These are phyloP conservation scores for Monilinia vaccinii-corymbosi DNA, from an alignment of 2,329 filamentous ascomycete species.

Conservation along the genomic window DNA sequence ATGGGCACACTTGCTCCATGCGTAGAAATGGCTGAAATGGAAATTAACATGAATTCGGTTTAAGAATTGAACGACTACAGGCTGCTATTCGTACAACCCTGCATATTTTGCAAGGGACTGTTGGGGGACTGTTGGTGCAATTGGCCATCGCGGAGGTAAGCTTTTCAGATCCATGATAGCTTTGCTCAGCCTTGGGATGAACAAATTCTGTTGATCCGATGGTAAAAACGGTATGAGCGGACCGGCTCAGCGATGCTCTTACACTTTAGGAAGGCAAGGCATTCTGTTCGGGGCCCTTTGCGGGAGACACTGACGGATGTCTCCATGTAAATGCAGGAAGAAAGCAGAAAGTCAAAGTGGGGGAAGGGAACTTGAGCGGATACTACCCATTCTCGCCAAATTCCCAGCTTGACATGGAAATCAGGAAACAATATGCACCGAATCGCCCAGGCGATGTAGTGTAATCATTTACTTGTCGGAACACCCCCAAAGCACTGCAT, in stretches of 20 bases:
- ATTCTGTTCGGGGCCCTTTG: background rate
- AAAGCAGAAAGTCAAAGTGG: background rate
- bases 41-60: conserved; percentile 6
- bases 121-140: conserved; percentile 5
- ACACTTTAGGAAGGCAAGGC: conserved; percentile 3
- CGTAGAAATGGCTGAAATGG: conserved; percentile 23
- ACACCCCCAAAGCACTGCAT: background rate
- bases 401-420: background rate
- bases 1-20: conserved; percentile 12
- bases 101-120: conserved; percentile 5
- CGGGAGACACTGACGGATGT: background rate
- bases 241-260: conserved; percentile 20
- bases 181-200: background rate
- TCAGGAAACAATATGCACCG: background rate
- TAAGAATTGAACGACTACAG: conserved; percentile 12
- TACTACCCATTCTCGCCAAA: background rate
- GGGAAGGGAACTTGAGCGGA: background rate
- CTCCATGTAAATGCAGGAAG: background rate
- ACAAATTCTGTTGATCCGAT: background rate
- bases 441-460: background rate
- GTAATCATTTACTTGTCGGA: background rate
- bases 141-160: background rate
- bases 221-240: conserved; percentile 20
- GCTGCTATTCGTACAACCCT: conserved; percentile 9
- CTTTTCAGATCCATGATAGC: background rate